These are phyloP conservation scores for Dictyophora rubrovolvata DNA, from an alignment of 768 basidiomycete species.

Conservation along the genomic window DNA sequence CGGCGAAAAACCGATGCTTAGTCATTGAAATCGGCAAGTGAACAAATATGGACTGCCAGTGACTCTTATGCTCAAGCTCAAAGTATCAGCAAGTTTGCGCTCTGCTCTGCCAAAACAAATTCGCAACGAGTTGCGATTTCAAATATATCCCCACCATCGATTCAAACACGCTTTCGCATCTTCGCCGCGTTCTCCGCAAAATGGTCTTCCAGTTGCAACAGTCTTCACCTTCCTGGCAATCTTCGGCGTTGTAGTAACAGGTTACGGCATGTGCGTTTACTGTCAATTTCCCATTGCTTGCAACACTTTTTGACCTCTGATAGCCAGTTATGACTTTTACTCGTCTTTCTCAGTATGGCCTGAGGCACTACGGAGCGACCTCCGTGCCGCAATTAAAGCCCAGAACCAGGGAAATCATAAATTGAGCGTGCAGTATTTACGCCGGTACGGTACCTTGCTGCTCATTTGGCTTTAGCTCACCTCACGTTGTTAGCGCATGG, in stretches of 20 bases:
- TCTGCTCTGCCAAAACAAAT: background rate
- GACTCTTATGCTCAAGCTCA: background rate
- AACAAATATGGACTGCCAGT: too few relatives aligned
- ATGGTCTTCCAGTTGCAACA: slow-evolving; percentile 20
- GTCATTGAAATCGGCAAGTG: too few relatives aligned
- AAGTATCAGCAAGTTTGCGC: background rate
- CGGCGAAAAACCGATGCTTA: too few relatives aligned
- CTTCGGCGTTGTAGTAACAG: slow-evolving; percentile 31
- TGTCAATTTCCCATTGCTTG: background rate
- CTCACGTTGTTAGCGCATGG: slow-evolving; percentile 36
- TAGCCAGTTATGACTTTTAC: slow-evolving; percentile 45
- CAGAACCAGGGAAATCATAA: slow-evolving; percentile 46
- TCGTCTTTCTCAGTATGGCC: slow-evolving; percentile 58
- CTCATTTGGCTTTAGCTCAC: background rate
- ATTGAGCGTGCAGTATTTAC: slow-evolving; percentile 41
- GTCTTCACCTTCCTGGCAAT: slow-evolving; percentile 29
- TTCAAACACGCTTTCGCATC: background rate
- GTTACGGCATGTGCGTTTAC: slow-evolving; percentile 31
- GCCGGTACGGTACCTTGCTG: slow-evolving; percentile 32
- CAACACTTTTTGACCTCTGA: background rate
- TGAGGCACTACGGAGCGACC: slow-evolving; percentile 45
- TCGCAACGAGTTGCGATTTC: background rate
- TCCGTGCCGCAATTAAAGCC: slow-evolving; percentile 56
- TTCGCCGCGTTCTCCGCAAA: background rate
- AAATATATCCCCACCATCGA: background rate